These are phyloP conservation scores for Articulospora tetracladia DNA, from an alignment of 495 filamentous ascomycete genomes.

Conservation along the genomic window DNA sequence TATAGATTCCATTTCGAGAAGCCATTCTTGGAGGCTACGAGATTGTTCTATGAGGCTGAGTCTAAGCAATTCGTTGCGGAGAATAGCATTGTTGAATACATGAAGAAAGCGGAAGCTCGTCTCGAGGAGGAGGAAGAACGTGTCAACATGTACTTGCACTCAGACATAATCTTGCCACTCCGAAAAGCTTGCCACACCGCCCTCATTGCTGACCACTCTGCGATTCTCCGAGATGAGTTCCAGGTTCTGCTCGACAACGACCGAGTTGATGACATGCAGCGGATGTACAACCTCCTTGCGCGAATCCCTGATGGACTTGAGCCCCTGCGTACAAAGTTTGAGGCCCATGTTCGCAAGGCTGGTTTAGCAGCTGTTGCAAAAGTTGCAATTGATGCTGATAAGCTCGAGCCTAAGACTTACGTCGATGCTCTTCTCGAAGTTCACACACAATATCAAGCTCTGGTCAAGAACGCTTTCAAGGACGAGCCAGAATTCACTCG, in stretches of 20 bases:
- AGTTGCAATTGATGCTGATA: constrained; percentile 83
- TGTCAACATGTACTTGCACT: constrained; percentile 86
- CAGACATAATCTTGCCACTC: constrained; percentile 77
- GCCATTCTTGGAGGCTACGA: constrained; percentile 86
- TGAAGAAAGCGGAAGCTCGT: constrained; percentile 98
- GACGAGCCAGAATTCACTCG: constrained; percentile 96
- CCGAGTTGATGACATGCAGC: constrained; percentile 87
- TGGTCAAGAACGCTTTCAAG: constrained; percentile 90
- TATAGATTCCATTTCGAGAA: constrained; percentile 88
- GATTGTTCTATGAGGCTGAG: constrained; percentile 82
- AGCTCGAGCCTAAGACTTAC: constrained; percentile 92
- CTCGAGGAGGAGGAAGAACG: constrained; percentile 92
- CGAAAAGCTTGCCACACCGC: constrained; percentile 86
- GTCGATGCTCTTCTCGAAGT: constrained; percentile 93
- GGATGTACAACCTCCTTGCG: constrained; percentile 92
- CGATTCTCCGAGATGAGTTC: constrained; percentile 88
- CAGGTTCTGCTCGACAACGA: constrained; percentile 94
- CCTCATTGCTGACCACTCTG: constrained; percentile 83
- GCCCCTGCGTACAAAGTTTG: constrained; percentile 82
- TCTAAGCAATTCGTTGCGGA: constrained; percentile 92
- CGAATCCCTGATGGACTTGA: constrained; percentile 92
- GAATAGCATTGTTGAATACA: constrained; percentile 98
- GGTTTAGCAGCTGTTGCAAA: constrained; percentile 87
- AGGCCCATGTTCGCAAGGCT: constrained; percentile 86
- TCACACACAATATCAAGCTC: constrained; percentile 84